Conservation (phyloP, 495 filamentous ascomycete genomes). For the Tuber indicum region DNA sequence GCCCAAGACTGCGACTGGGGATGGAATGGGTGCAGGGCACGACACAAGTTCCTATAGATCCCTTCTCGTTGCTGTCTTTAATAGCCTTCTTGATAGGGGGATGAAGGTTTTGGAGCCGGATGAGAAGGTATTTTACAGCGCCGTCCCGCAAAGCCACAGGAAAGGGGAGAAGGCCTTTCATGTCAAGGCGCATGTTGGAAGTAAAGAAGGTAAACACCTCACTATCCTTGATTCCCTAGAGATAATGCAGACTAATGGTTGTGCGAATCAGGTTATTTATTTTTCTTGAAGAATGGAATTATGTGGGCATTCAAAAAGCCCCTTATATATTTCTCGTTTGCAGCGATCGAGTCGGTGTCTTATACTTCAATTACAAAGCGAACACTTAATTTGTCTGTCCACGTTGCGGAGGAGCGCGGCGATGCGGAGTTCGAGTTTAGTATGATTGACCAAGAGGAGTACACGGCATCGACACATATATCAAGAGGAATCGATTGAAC, state of each 20-base stretch:
- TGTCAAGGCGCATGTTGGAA: conserved; percentile 83
- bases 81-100: conserved; percentile 50
- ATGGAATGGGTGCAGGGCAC: conserved; percentile 45
- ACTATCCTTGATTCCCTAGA: background rate
- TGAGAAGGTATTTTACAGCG: conserved; percentile 68
- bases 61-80: conserved; percentile 58
- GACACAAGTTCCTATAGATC: conserved; percentile 57
- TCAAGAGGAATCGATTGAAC: conserved; percentile 72
- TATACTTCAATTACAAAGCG: conserved; percentile 86
- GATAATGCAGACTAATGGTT: conserved; percentile 1
- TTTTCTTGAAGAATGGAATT: conserved; percentile 79
- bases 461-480: conserved; percentile 75
- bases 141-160: conserved; percentile 69
- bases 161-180: conserved; percentile 88
- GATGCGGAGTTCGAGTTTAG: conserved; percentile 69
- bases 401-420: conserved; percentile 46
- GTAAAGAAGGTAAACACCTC: conserved; percentile 66
- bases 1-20: conserved; percentile 57
- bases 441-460: conserved; percentile 84
- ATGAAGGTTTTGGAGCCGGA: conserved; percentile 61
- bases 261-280: conserved; percentile 64
- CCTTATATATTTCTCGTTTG: conserved; percentile 74
- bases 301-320: conserved; percentile 96
- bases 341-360: conserved; percentile 68
- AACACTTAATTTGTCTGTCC: conserved; percentile 86